A percentile compares a stretch with the other conserved stretches of the same genome.
phyloP scores from a whole-genome alignment of 1,139 yeast species.

The Lodderomyces parapsilosis region DNA sequence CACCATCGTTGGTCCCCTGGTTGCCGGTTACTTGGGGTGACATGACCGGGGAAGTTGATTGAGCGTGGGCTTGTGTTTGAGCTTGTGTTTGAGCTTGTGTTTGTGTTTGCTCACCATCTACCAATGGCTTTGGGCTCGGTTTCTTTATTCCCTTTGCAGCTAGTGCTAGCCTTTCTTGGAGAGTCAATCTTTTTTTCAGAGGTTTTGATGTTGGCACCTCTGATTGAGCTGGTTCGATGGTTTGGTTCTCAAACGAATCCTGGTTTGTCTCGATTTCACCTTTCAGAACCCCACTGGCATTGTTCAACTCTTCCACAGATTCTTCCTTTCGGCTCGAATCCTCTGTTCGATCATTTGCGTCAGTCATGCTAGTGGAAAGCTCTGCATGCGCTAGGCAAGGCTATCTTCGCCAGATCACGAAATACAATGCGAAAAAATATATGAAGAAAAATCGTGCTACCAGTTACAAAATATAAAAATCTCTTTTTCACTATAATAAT shows the following conservation, averaged over 20 bases:
- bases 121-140: constrained; percentile 6
- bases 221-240: not conserved
- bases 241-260: not conserved
- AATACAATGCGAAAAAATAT: too few relatives aligned
- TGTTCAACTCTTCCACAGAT: not conserved
- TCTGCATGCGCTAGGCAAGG: not conserved
- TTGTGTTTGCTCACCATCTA: constrained; percentile 6
- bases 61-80: too few relatives aligned
- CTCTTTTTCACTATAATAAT: too few relatives aligned
- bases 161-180: constrained; percentile 77
- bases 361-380: not conserved
- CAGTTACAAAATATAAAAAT: not conserved
- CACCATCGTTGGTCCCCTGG: constrained; percentile 1
- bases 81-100: constrained; percentile 8
- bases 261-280: too few relatives aligned
- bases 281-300: not conserved
- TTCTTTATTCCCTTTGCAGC: constrained; percentile 60
- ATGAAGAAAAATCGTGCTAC: not conserved
- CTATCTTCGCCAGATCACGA: too few relatives aligned
- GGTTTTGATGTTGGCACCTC: not conserved
- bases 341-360: not conserved
- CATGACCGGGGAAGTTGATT: constrained; percentile 8
- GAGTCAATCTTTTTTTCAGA: constrained; percentile 51
- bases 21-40: constrained; percentile 6
- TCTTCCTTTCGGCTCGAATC: not conserved